Base-by-base conservation (phyloP, 1,284 basidiomycete species). In the Moesziomyces sp. region DNA sequence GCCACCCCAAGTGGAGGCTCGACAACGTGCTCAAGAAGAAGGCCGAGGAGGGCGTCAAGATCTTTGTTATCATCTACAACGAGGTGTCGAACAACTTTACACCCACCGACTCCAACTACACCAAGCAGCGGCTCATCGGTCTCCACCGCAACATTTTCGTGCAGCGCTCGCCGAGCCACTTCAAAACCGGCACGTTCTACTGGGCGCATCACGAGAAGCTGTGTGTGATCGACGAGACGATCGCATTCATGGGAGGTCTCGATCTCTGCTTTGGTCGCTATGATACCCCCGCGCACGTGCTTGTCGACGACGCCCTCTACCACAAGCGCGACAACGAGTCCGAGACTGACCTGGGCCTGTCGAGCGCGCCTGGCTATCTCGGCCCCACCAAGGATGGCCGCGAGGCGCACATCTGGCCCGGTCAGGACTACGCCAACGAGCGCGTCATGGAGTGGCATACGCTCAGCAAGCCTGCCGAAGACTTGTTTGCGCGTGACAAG, bases 31-130 rank as follows among this genome's bases (percentile, higher is more conserved):
- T 99, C 40, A 91, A 97, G 84, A 88, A 91, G 71, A 99, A 99
- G 83, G 97, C 97, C 0, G 91, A 91, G 74, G 93, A 97, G 84
- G 96, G 96, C 2, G 95, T 99, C 67, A 95, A 95, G 86, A 92
- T 99, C 71, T 94, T 93, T 84, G 90, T 99, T 75, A 97, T 99
- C 80, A 87, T 84, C 54, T 84, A 84, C 85, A 93, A 95, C 83
- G 96, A 99, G 85, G 97, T 99, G 1, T 97, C 94, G n/a, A 97
- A 91, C 85, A 89, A 93, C 71, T 97, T 96, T 7, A 99, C 97
- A 0, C 85, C 82, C 16, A 75, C 82, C 60, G 74, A 81, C 64
- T 79, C 82, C 52, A 92, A 91, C 80, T 97, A 98, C 83, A 88
- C 94, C 44, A 99, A 99, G 83, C 91, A 92, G 79, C 89, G 89